Evolutionary conservation across 805 yeast genomes (phyloP).

Genomic region (Alloascoidea hylecoeti): DNA sequence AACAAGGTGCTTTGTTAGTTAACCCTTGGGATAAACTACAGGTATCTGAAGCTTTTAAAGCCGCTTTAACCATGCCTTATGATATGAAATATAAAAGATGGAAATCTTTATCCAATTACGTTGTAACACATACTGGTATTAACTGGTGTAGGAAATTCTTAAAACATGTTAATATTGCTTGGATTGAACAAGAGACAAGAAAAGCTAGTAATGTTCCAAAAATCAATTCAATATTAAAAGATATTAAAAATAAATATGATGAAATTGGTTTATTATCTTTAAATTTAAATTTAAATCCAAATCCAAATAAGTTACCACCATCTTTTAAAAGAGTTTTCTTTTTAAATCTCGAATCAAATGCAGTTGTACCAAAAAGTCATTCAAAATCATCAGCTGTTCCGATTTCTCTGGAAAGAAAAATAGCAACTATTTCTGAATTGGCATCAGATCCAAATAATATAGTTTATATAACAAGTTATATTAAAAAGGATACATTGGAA

Average conservation of each 20-base stretch:
- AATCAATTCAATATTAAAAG: conserved; percentile 14
- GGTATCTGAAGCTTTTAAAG: conserved; percentile 47
- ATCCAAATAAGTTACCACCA: too few species aligned
- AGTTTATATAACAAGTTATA: conserved; percentile 59
- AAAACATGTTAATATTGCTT: conserved; percentile 32
- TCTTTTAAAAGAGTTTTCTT: conserved; percentile 30
- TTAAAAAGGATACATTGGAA: conserved; percentile 51
- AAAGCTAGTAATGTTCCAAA: conserved; percentile 15
- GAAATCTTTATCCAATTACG: conserved; percentile 40
- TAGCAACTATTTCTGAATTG: conserved; percentile 44
- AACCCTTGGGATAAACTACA: conserved; percentile 83
- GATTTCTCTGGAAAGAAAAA: conserved; percentile 31
- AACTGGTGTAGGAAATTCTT: conserved; percentile 59
- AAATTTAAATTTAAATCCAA: too few species aligned
- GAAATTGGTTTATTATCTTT: background rate
- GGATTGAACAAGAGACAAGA: conserved; percentile 33
- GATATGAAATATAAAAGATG: conserved; percentile 51
- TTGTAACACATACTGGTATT: conserved; percentile 54
- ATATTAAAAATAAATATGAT: background rate
- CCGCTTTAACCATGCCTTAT: conserved; percentile 49
- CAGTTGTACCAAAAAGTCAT: background rate
- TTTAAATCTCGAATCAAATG: conserved; percentile 29
- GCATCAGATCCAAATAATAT: conserved; percentile 40
- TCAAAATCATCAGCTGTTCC: background rate
- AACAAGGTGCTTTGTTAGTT: conserved; percentile 51